A percentile compares a stretch with the other conserved stretches of the same genome.
Evolutionary conservation across 2,329 filamentous ascomycete genomes (phyloP).

Genomic region (Colletotrichum zoysiae): DNA sequence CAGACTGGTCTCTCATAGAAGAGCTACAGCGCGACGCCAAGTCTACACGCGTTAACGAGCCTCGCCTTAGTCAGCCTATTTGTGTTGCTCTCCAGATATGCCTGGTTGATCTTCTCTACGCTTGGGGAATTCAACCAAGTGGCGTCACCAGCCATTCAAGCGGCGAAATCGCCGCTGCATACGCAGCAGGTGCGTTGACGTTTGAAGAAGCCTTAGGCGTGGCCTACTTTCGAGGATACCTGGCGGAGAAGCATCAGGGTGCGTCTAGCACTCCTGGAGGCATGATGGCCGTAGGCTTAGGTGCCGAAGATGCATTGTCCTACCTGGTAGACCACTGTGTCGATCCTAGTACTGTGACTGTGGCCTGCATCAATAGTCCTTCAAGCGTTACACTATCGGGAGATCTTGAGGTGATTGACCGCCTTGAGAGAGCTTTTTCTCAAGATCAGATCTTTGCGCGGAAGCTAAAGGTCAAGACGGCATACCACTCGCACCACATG

Average conservation of each 20-base stretch:
- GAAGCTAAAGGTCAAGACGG: slow-evolving; percentile 40
- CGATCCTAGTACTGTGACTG: slow-evolving; percentile 41
- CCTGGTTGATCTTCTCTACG: slow-evolving; percentile 57
- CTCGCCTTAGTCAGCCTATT: slow-evolving; percentile 57
- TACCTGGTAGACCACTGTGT: slow-evolving; percentile 33
- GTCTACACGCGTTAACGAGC: slow-evolving; percentile 50
- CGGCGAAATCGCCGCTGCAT: slow-evolving; percentile 63
- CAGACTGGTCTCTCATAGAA: slow-evolving; percentile 50
- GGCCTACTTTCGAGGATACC: slow-evolving; percentile 50
- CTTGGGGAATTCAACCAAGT: slow-evolving; percentile 55
- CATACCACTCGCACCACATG: slow-evolving; percentile 52
- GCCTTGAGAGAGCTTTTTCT: slow-evolving; percentile 28
- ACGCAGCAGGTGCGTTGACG: slow-evolving; percentile 51
- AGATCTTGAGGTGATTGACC: slow-evolving; percentile 46
- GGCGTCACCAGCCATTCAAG: slow-evolving; percentile 60
- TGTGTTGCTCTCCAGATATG: slow-evolving; percentile 63
- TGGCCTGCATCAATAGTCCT: slow-evolving; percentile 56
- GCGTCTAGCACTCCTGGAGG: slow-evolving; percentile 38
- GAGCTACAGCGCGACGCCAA: slow-evolving; percentile 51
- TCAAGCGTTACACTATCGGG: slow-evolving; percentile 50
- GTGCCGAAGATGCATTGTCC: slow-evolving; percentile 37
- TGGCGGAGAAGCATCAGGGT: slow-evolving; percentile 23
- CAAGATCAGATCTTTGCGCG: slow-evolving; percentile 43
- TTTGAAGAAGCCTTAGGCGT: slow-evolving; percentile 48
- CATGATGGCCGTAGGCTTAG: slow-evolving; percentile 52